phyloP scores from a whole-genome alignment of 108 stramenopile genomes.

The Fragilariopsis cylindrus region DNA sequence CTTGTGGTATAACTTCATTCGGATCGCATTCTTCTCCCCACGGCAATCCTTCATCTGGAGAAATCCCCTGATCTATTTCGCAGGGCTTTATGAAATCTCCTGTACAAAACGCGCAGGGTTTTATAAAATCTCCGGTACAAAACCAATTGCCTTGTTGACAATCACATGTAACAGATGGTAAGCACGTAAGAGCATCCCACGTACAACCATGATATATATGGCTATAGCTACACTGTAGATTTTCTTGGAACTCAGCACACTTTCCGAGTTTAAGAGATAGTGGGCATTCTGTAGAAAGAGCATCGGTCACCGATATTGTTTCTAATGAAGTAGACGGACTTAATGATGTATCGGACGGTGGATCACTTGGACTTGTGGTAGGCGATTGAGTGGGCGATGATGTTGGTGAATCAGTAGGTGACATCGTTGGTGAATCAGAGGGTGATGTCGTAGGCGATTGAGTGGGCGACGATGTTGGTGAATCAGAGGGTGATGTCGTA shows the following conservation, averaged over 20 bases:
- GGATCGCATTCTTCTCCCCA: conserved; percentile 16
- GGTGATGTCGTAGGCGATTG: too few relatives aligned
- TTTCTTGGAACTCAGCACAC: background rate
- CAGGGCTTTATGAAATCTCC: background rate
- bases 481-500: too few relatives aligned
- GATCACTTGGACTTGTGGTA: too few relatives aligned
- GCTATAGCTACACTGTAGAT: background rate
- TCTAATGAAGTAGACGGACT: too few relatives aligned
- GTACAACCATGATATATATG: conserved; percentile 13
- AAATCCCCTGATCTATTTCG: background rate
- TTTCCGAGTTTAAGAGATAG: background rate
- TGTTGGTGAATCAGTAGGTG: too few relatives aligned
- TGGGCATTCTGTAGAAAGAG: background rate
- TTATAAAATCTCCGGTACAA: background rate
- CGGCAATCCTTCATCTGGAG: background rate
- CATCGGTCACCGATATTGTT: too few relatives aligned
- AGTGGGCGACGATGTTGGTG: too few relatives aligned
- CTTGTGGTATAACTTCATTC: background rate
- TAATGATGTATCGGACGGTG: too few relatives aligned
- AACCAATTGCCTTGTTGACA: background rate
- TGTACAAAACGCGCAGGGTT: background rate
- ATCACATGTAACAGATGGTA: background rate
- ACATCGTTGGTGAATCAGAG: too few relatives aligned
- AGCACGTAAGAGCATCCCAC: conserved; percentile 3
- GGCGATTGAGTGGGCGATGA: too few relatives aligned